A percentile compares a stretch with the other conserved stretches of the same genome.
Evolutionary conservation across 2,329 filamentous ascomycete genomes (phyloP).

Genomic region (Myriosclerotinia duriaeana): DNA sequence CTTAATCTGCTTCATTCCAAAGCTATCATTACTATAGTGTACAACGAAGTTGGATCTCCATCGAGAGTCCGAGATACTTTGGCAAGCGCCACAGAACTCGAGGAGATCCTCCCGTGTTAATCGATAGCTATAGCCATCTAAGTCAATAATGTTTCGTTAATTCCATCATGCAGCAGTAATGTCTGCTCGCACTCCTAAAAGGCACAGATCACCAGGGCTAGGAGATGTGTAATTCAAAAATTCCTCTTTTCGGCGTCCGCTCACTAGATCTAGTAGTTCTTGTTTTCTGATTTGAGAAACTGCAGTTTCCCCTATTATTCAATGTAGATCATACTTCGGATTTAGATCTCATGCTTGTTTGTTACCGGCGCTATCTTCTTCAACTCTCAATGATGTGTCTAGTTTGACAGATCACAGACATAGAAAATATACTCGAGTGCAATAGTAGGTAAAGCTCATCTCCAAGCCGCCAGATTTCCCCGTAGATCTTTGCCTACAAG

Average conservation of each 20-base stretch:
- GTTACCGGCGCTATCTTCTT: not conserved
- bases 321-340: not conserved
- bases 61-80: too few species aligned
- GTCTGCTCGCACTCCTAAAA: not conserved
- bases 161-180: not conserved
- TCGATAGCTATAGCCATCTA: too few species aligned
- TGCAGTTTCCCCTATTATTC: not conserved
- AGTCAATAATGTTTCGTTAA: too few species aligned
- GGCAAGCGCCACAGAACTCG: too few species aligned
- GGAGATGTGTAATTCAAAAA: not conserved
- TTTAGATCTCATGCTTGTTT: not conserved
- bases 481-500: not conserved
- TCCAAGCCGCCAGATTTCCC: not conserved
- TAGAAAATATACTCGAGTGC: too few species aligned
- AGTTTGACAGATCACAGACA: not conserved
- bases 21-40: too few species aligned
- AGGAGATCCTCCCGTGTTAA: too few species aligned
- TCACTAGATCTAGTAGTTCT: not conserved
- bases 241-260: not conserved
- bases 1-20: too few species aligned
- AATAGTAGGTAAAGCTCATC: not conserved
- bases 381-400: not conserved
- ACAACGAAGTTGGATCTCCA: too few species aligned
- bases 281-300: too few species aligned
- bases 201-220: not conserved